Evolutionary conservation across 306 rosid species (phyloP), one percentile per base, ranked within the genome.

Genomic region (Delonix regia): DNA sequence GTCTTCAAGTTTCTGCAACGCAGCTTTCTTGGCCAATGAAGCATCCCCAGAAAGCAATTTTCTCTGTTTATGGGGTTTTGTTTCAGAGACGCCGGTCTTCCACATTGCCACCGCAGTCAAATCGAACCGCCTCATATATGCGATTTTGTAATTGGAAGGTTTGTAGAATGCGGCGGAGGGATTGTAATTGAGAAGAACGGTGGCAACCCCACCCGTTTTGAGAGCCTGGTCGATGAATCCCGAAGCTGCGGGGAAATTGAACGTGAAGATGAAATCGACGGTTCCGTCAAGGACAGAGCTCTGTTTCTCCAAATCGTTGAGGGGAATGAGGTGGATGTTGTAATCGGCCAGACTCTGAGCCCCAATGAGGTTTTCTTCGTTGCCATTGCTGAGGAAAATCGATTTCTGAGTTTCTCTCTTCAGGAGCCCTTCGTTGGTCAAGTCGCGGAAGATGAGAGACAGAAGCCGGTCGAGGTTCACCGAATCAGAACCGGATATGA

Each of bases 1-100:
- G 13, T 90, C 94, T 72, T 94, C 97, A 0, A 91, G 92, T 8
- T 94, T 83, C 81, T 83, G 78, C 21, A 94, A 73, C 0, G 97
- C 98, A 0, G 81, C 88, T 80, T 85, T 87, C 77, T 88, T 94
- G 0, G 92, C 89, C 13, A 83, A 91, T 0, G 78, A 53, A 0
- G 77, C 67, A 5, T 77, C 73, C 3, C 84, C 75, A 0, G 30
- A 76, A 0, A 91, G 86, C 38, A 91, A 88, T 28, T 82, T 83
- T 21, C 97, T 76, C 36, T 80, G 78, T 0, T 78, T 80, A 3
- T 67, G 76, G 16, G 60, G 15, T 0, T 59, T 56, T 8, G 55
- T 52, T 22, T 38, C 71, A 1, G 28, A 9, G 21, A 22, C 33
- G 2, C 59, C 14, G 1, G 57, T 80, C 72, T 87, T 92, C 88